Conservation (phyloP, 768 basidiomycete genomes). For the Pisolithus orientalis region DNA sequence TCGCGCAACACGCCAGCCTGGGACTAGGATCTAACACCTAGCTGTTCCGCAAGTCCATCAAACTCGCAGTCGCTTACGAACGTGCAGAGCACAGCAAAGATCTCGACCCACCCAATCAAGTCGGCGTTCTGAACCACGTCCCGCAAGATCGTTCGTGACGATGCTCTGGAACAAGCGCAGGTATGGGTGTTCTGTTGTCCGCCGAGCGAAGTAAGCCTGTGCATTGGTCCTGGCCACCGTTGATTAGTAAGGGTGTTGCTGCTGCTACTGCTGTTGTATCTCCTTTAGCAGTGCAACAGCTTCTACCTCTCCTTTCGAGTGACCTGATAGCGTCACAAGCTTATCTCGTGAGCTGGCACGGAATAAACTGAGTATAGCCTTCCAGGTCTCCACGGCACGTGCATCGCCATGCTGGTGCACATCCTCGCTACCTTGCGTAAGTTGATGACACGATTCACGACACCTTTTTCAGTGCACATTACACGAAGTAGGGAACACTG, state of each 20-base stretch:
- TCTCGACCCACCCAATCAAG: conserved; percentile 89
- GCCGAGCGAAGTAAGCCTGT: conserved; percentile 91
- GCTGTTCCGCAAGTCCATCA: conserved; percentile 79
- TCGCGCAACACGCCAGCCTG: conserved; percentile 60
- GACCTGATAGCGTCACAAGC: conserved; percentile 83
- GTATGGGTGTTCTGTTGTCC: conserved; percentile 72
- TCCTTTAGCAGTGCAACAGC: conserved; percentile 72
- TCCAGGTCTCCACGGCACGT: conserved; percentile 63
- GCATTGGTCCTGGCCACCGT: conserved; percentile 78
- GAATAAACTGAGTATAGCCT: conserved; percentile 83
- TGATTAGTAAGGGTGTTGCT: conserved; percentile 75
- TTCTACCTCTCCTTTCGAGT: conserved; percentile 82
- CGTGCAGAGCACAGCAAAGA: conserved; percentile 94
- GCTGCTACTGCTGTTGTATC: conserved; percentile 18
- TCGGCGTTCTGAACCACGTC: conserved; percentile 98
- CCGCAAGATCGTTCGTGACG: conserved; percentile 79
- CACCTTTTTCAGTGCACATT: conserved; percentile 66
- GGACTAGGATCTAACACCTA: conserved; percentile 87
- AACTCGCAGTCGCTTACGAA: conserved; percentile 87
- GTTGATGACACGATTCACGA: conserved; percentile 69
- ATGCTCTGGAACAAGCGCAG: conserved; percentile 93
- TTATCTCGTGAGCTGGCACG: conserved; percentile 85
- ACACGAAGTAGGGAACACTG: conserved; percentile 73
- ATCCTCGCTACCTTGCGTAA: conserved; percentile 52
- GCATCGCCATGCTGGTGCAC: conserved; percentile 20